Conservation (phyloP, 208 protist genomes). For the Herpetomonas samuelpessoai region DNA sequence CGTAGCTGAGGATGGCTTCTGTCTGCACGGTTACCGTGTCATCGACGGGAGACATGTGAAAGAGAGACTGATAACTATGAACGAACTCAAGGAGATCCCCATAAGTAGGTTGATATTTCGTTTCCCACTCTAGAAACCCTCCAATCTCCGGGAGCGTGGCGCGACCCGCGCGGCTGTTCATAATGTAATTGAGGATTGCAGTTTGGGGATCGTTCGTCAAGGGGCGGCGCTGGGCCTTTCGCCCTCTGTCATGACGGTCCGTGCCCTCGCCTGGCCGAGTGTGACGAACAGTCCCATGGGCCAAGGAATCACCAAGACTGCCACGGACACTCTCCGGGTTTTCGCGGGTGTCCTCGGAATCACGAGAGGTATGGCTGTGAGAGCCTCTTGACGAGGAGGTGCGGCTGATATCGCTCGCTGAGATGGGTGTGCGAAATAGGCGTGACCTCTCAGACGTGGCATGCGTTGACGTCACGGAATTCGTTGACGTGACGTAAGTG, state of each 20-base stretch:
- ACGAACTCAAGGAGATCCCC: slow-evolving; percentile 60
- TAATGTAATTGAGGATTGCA: slow-evolving; percentile 51
- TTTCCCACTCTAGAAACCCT: slow-evolving; percentile 39
- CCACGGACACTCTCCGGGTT: too few relatives aligned
- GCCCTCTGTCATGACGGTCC: not conserved
- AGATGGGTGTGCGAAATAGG: too few relatives aligned
- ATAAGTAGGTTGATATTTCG: slow-evolving; percentile 37
- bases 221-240: not conserved
- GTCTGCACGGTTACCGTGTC: slow-evolving; percentile 58
- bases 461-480: too few relatives aligned
- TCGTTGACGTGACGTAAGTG: too few relatives aligned
- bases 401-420: too few relatives aligned
- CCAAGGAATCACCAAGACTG: too few relatives aligned
- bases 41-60: slow-evolving; percentile 65
- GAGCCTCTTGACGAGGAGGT: too few relatives aligned
- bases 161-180: slow-evolving; percentile 41
- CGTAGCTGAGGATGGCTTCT: not conserved
- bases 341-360: too few relatives aligned
- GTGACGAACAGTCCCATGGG: not conserved
- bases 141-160: slow-evolving; percentile 47
- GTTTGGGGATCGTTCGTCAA: slow-evolving; percentile 43
- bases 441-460: too few relatives aligned
- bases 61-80: slow-evolving; percentile 76
- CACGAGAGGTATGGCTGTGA: too few relatives aligned
- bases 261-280: not conserved